Evolutionary conservation across 306 rosid genomes (phyloP), one percentile per base, ranked within the genome.

Genomic region (Cicer chorassanicum): DNA sequence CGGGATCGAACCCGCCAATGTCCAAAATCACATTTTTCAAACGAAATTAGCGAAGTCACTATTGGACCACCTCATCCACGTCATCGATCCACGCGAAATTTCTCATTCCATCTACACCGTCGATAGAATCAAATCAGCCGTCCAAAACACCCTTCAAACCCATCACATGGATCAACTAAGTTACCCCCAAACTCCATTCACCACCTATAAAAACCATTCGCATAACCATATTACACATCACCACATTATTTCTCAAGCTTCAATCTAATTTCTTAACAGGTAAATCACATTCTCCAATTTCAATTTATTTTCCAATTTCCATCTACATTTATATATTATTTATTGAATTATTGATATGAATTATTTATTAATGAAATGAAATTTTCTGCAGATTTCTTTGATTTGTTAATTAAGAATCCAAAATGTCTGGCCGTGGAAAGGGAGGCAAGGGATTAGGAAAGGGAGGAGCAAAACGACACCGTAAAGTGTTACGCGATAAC

Each of bases 401-500:
- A 29, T 29, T 29, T 29, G 36, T 29, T 29, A 29, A 29, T 4
- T 29, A 29, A 29, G 36, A 3, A 29, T 29, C 36, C 15, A 87
- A 70, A 9, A 89, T 90, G 96, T 86, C 96, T 4, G 92, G 92
- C 0, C 88, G 92, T 13, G 96, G 96, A 68, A 90, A 90, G 73
- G 90, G 92, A 16, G 96, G 92, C 3, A 90, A 90, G 72, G 95
- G 92, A 0, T 67, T 89, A 74, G 95, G 95, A 2, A 89, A 90
- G 69, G 96, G 96, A 59, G 92, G 96, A 69, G 96, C 96, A 0
- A 88, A 90, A 68, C 88, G 96, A 0, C 96, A 87, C 56, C 83
- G 93, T 62, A 89, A 89, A 85, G 91, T 89, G 5, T 74, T 89
- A 6, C 73, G 89, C 0, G 93, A 89, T 41, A 89, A 89, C 84